Base-by-base conservation (phyloP, 306 rosid species). In the Acacia melanoxylon region DNA sequence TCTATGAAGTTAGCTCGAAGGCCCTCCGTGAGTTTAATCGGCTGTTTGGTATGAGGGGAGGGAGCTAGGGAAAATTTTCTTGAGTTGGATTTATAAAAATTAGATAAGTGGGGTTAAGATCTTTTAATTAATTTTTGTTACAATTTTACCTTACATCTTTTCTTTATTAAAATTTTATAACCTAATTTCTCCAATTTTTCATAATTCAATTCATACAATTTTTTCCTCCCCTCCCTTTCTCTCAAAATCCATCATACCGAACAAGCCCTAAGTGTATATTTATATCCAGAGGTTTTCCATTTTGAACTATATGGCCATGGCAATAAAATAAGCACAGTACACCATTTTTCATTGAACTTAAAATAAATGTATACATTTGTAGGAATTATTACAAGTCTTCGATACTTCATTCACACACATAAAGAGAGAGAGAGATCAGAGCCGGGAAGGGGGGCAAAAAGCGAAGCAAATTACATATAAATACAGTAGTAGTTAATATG, bases 351-450 rank as follows among this genome's bases (percentile, higher is more conserved):
- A 8, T 22, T 75, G 63, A n/a, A 48, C 48, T 80, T 37, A 51
- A 73, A 37, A 77, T 77, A 49, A 52, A 20, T 17, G 19, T 85
- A 13, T 74, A 81, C 77, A 81, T 54, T 72, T 66, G 35, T 56
- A 78, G 29, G 78, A 46, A 65, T 33, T 22, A 72, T 52, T 52
- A 19, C 70, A 61, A 12, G 35, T 15, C 82, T 59, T 4, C 1
- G 22, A 44, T 45, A 41, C 56, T 44, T 66, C 17, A 70, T 35
- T 33, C 4, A 33, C 2, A 54, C 1, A 68, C 12, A 46, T 4
- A 56, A 0, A n/a, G 6, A 61, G 10, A 44, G 13, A 20, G 1
- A 76, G 42, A 51, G 13, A 40, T 37, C 4, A 0, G 16, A 6
- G 7, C 10, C 19, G 10, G 10, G 19, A 1, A 6, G 8, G 9